phyloP scores from a whole-genome alignment of 2,329 filamentous ascomycete genomes.

The Coniochaeta sp. region DNA sequence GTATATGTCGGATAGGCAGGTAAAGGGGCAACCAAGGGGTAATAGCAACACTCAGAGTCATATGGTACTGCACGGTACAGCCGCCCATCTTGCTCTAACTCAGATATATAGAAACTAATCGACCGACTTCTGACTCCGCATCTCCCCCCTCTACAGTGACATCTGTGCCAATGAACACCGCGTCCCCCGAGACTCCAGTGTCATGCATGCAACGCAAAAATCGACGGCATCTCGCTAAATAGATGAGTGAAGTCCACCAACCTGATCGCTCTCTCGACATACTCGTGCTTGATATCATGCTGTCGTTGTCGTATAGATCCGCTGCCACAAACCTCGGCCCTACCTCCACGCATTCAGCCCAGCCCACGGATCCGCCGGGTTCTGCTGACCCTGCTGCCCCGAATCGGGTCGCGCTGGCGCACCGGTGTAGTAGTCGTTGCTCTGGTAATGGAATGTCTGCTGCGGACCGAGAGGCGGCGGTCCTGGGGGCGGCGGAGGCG shows the following conservation, averaged over 20 bases:
- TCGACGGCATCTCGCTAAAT: neutral
- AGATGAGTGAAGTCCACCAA: neutral
- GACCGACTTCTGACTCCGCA: neutral
- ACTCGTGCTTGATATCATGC: neutral
- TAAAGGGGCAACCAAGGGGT: neutral
- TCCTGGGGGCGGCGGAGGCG: conserved; percentile 56
- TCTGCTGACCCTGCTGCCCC: conserved; percentile 27
- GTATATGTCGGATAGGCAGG: neutral
- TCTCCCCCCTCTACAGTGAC: neutral
- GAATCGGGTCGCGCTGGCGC: conserved; percentile 17
- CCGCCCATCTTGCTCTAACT: neutral
- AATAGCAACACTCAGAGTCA: neutral
- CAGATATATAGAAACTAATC: neutral
- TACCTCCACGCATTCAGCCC: conserved; percentile 64
- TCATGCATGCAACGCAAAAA: neutral
- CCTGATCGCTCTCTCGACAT: neutral
- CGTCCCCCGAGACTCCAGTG: neutral
- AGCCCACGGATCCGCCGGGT: conserved; percentile 56
- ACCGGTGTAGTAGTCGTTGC: conserved; percentile 18
- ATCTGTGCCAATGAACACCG: neutral
- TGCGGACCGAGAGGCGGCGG: conserved; percentile 55
- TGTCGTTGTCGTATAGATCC: no score
- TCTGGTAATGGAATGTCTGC: conserved; percentile 50
- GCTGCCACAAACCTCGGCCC: neutral
- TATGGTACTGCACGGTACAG: neutral